A percentile compares a stretch with the other conserved stretches of the same genome.
These are phyloP conservation scores for Tetrahymena thermophila DNA, from an alignment of 73 alveolate genomes.

Conservation along the genomic window DNA sequence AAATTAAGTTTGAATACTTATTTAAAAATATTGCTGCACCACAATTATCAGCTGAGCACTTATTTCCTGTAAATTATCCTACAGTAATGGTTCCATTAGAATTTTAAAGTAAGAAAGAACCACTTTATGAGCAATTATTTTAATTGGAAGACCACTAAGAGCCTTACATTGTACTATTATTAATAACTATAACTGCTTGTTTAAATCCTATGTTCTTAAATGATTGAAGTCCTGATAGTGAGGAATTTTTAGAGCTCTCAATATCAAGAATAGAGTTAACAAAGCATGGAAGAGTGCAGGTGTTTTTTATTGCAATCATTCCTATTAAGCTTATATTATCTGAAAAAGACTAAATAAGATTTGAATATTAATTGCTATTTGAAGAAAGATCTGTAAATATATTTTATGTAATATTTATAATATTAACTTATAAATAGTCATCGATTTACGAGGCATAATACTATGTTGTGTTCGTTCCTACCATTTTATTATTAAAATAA, in stretches of 20 bases:
- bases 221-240: neutral
- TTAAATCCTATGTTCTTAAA: neutral
- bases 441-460: neutral
- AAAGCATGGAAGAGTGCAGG: neutral
- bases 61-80: neutral
- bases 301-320: neutral
- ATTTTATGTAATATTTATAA: neutral
- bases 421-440: neutral
- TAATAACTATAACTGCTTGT: neutral
- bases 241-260: neutral
- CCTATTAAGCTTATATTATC: neutral
- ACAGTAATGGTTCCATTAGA: neutral
- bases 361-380: neutral
- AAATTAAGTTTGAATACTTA: neutral
- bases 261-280: neutral
- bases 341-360: neutral
- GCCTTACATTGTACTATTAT: neutral
- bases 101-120: neutral
- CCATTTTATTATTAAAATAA: neutral
- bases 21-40: neutral
- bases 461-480: neutral
- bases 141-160: neutral
- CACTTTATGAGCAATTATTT: neutral
- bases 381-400: neutral
- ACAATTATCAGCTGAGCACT: neutral